A percentile compares a stretch with the other conserved stretches of the same genome.
phyloP scores from a whole-genome alignment of 2,329 filamentous ascomycete species.

The Monosporascus sp. region DNA sequence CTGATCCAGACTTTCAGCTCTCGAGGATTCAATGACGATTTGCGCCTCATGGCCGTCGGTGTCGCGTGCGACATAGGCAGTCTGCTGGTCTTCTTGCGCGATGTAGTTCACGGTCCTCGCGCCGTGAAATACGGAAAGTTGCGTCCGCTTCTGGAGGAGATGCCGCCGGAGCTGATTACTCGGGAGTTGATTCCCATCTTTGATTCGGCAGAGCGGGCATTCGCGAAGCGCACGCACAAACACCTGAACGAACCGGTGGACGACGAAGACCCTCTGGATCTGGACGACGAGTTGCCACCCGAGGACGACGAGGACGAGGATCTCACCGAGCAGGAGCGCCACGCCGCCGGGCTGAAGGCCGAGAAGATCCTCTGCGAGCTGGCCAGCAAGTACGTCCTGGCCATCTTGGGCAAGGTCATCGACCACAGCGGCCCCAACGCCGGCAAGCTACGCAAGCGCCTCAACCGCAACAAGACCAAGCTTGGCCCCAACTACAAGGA shows the following conservation, averaged over 20 bases:
- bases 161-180: constrained; percentile 58
- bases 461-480: constrained; percentile 74
- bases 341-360: constrained; percentile 64
- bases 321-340: constrained; percentile 52
- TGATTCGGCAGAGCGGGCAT: constrained; percentile 68
- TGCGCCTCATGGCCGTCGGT: constrained; percentile 71
- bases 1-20: constrained; percentile 66
- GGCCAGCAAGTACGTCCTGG: constrained; percentile 78
- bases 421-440: constrained; percentile 57
- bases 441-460: constrained; percentile 62
- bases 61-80: constrained; percentile 78
- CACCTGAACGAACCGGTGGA: constrained; percentile 60
- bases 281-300: constrained; percentile 55
- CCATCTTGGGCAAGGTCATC: constrained; percentile 69
- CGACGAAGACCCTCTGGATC: constrained; percentile 66
- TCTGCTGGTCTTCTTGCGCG: constrained; percentile 69
- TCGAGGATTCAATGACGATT: constrained; percentile 66
- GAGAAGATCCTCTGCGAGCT: constrained; percentile 85
- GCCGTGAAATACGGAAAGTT: constrained; percentile 50
- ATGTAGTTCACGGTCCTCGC: constrained; percentile 40
- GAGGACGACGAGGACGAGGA: constrained; percentile 54
- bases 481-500: constrained; percentile 84
- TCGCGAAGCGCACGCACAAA: constrained; percentile 64
- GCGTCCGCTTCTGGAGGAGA: constrained; percentile 61
- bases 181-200: constrained; percentile 71